A percentile compares a stretch with the other conserved stretches of the same genome.
phyloP scores from a whole-genome alignment of 192 early-diverging fungal species.

The Coemansia sp. region DNA sequence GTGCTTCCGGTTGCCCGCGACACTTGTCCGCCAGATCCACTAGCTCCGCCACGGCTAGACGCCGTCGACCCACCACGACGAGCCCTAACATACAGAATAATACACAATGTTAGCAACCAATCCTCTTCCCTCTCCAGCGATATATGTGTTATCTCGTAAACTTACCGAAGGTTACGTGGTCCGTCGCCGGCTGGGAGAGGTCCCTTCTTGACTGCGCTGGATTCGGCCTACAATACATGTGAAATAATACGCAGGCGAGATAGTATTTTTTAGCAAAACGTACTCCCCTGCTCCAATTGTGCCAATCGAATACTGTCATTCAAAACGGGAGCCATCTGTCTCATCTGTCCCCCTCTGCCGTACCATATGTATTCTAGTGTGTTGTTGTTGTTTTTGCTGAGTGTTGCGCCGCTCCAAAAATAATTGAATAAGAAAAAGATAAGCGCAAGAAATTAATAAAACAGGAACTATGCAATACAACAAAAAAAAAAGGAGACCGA shows the following conservation, averaged over 20 bases:
- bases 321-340: neutral
- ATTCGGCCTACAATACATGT: constrained; percentile 41
- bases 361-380: constrained; percentile 10
- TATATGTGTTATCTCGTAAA: neutral
- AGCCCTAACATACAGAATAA: constrained; percentile 27
- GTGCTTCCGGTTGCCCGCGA: constrained; percentile 67
- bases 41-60: constrained; percentile 26
- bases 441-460: constrained; percentile 8
- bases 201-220: constrained; percentile 46
- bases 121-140: neutral
- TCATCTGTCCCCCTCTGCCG: neutral
- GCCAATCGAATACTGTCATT: neutral
- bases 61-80: constrained; percentile 53
- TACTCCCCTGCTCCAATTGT: neutral
- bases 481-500: neutral
- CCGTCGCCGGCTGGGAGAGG: constrained; percentile 46
- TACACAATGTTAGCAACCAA: neutral
- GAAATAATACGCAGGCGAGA: neutral
- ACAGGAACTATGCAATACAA: constrained; percentile 8
- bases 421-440: neutral
- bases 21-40: constrained; percentile 24
- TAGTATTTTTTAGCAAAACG: neutral
- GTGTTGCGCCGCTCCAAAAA: neutral
- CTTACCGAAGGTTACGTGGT: constrained; percentile 52
- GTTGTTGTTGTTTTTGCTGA: neutral